These are phyloP conservation scores for Immersiella caudata DNA, from an alignment of 495 filamentous ascomycete genomes.

Conservation along the genomic window DNA sequence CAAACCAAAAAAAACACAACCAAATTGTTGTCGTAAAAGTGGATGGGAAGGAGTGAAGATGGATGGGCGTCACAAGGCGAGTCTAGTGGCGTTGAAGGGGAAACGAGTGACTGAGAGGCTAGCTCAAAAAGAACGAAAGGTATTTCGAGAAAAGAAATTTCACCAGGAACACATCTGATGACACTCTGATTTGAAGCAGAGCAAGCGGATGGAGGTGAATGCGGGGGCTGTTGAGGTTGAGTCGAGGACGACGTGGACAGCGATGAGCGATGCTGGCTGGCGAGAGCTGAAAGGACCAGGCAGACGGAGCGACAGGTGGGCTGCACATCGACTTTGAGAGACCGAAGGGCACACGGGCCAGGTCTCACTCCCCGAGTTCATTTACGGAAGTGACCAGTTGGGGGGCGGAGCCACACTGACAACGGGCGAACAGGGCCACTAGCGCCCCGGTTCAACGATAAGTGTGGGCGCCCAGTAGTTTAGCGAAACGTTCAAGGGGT, in stretches of 20 bases:
- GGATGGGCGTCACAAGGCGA: conserved; percentile 2
- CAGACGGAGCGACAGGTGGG: conserved; percentile 12
- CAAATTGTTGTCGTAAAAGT: background rate
- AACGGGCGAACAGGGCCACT: conserved; percentile 25
- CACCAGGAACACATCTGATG: conserved; percentile 26
- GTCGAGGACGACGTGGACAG: conserved; percentile 28
- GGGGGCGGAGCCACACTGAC: conserved; percentile 28
- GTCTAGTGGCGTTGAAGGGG: conserved; percentile 16
- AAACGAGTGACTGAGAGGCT: conserved; percentile 58
- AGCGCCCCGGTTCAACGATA: conserved; percentile 29
- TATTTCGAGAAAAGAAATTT: conserved; percentile 25
- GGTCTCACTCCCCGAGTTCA: conserved; percentile 24
- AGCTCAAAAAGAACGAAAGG: conserved; percentile 51
- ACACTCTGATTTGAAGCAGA: background rate
- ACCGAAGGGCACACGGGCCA: conserved; percentile 26
- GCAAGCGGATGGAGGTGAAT: conserved; percentile 15
- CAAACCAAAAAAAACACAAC: background rate
- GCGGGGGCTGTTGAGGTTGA: conserved; percentile 18
- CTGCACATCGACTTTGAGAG: conserved; percentile 32
- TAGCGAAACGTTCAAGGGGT: conserved; percentile 38
- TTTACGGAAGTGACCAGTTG: conserved; percentile 40
- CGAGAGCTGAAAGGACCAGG: conserved; percentile 29
- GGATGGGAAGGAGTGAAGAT: background rate
- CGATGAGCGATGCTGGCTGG: conserved; percentile 23
- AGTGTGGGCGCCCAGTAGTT: conserved; percentile 25